These are phyloP conservation scores for Lasiosphaeria hispida DNA, from an alignment of 495 filamentous ascomycete species.

Conservation along the genomic window DNA sequence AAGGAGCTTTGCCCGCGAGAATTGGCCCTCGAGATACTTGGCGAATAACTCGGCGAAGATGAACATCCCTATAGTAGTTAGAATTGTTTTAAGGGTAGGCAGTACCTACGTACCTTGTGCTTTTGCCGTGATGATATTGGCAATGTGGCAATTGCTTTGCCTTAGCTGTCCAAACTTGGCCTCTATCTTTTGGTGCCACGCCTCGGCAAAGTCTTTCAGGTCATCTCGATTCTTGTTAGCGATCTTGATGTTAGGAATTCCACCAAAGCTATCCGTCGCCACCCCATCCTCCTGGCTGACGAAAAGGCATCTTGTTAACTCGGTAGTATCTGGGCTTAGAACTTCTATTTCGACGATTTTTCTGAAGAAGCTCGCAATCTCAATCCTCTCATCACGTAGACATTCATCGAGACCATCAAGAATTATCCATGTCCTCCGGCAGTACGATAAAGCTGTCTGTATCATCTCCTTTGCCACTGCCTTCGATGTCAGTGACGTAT, in stretches of 20 bases:
- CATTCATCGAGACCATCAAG: slow-evolving; percentile 10
- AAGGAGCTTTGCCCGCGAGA: not conserved
- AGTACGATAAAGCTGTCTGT: not conserved
- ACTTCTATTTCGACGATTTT: not conserved
- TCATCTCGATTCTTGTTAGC: not conserved
- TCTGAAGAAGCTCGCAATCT: not conserved
- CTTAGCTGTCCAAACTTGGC: not conserved
- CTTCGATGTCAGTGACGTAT: not conserved
- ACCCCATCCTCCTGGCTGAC: slow-evolving; percentile 10
- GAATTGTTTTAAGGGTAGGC: no score
- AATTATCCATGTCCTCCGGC: not conserved
- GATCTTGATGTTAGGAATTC: not conserved
- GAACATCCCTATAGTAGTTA: slow-evolving; percentile 2
- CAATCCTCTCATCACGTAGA: not conserved
- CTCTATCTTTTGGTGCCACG: not conserved
- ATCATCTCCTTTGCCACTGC: not conserved
- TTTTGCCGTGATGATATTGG: not conserved
- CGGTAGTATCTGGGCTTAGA: not conserved
- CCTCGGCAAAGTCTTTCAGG: not conserved
- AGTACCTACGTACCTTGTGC: not conserved
- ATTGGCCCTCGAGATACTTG: not conserved
- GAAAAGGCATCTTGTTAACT: slow-evolving; percentile 1
- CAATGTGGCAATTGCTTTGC: not conserved
- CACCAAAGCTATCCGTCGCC: not conserved
- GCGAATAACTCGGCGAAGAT: slow-evolving; percentile 1